Evolutionary conservation across 441 rosid species (phyloP).

Genomic region (Erodium trifolium): DNA sequence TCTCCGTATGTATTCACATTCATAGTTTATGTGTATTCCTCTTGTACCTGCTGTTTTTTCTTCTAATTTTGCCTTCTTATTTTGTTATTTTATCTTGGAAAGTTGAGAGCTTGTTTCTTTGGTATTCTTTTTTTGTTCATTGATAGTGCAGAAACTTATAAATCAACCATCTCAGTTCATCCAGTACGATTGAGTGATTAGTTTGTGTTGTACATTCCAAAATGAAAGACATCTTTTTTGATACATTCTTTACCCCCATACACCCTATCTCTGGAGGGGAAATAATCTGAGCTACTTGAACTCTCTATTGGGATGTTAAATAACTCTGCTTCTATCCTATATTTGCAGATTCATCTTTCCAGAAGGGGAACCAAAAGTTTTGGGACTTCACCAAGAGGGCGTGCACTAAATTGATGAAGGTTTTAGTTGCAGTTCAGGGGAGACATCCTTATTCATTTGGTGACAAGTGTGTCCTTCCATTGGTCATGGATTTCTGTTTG

Average conservation of each 20-base stretch:
- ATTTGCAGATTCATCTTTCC: slow-evolving; percentile 70
- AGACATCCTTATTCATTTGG: slow-evolving; percentile 98
- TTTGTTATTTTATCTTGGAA: neutral
- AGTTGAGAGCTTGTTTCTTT: neutral
- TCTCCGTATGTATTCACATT: neutral
- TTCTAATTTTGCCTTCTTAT: neutral
- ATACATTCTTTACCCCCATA: neutral
- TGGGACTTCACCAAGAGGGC: slow-evolving; percentile 81
- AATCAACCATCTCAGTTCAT: neutral
- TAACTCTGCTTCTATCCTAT: slow-evolving; percentile 21
- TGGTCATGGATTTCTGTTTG: slow-evolving; percentile 82
- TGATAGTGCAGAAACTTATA: neutral
- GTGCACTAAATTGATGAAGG: slow-evolving; percentile 89
- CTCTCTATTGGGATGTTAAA: neutral
- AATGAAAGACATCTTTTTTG: neutral
- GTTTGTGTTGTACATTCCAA: neutral
- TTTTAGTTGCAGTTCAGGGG: slow-evolving; percentile 70
- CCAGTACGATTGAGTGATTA: neutral
- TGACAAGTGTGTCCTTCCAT: slow-evolving; percentile 77
- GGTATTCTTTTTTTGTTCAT: neutral
- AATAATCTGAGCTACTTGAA: neutral
- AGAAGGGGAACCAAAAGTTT: slow-evolving; percentile 49
- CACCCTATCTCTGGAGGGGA: neutral
- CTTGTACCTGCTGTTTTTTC: neutral
- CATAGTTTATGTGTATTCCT: neutral